A percentile compares a stretch with the other conserved stretches of the same genome.
Conservation (phyloP, 2,329 filamentous ascomycete species). For the Claviceps sp. region DNA sequence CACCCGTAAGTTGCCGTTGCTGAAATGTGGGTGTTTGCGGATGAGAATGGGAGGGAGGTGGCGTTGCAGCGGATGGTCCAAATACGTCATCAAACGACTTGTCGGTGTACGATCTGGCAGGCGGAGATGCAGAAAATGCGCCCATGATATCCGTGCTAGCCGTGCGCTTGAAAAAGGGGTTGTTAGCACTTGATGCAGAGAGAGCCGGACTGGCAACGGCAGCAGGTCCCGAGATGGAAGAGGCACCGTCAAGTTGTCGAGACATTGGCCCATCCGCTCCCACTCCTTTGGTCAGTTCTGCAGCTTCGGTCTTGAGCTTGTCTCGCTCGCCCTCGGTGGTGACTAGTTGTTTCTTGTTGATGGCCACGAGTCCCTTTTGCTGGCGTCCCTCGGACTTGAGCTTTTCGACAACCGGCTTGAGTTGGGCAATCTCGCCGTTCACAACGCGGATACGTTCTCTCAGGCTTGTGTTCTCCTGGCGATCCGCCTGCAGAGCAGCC, state of each 20-base stretch:
- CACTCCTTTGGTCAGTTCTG: constrained; percentile 45
- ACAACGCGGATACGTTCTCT: constrained; percentile 78
- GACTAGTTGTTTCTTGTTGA: constrained; percentile 94
- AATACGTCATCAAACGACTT: constrained; percentile 79
- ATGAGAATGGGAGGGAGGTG: constrained; percentile 13
- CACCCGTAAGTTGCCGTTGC: constrained; percentile 43
- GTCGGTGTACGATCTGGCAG: constrained; percentile 38
- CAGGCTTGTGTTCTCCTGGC: constrained; percentile 72
- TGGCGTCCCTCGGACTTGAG: constrained; percentile 82
- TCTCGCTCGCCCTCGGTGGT: constrained; percentile 84
- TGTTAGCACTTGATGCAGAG: constrained; percentile 64
- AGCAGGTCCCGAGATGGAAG: constrained; percentile 31
- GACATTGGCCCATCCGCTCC: constrained; percentile 41
- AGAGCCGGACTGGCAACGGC: constrained; percentile 56
- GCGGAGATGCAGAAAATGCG: constrained; percentile 33
- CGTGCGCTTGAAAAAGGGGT: constrained; percentile 80
- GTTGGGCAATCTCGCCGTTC: constrained; percentile 68
- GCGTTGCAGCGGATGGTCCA: constrained; percentile 46
- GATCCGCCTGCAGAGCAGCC: constrained; percentile 66
- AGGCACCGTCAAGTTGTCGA: constrained; percentile 36
- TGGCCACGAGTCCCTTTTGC: constrained; percentile 90
- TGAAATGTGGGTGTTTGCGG: constrained; percentile 28
- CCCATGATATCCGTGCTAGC: constrained; percentile 47
- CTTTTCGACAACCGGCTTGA: constrained; percentile 89
- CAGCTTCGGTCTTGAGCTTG: constrained; percentile 69